Base-by-base conservation (phyloP, 2,329 filamentous ascomycete genomes). In the Hymenoscyphus albidus region DNA sequence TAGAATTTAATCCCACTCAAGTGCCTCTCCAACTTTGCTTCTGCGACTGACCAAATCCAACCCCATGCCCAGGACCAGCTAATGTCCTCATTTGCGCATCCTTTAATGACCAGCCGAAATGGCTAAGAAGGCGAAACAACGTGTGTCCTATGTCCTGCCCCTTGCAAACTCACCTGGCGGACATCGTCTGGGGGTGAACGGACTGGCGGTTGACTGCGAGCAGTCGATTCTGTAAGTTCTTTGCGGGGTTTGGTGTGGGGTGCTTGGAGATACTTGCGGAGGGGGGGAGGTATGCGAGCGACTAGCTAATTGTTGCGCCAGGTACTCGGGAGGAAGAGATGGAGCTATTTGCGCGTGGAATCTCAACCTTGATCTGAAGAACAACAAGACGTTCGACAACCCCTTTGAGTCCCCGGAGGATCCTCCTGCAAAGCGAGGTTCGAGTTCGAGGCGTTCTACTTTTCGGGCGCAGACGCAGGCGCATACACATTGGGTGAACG, bases 281-380 rank as follows among this genome's bases (percentile, higher is more conserved):
- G 9, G 5, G 13, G 32, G 32, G 39, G 13, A 22, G 38, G 7
- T 59, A 38, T 22, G 14, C 6, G 14, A 59, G 18, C 27, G 22
- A 64, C 35, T 35, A 27, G 59, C 68, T 71, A 61, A 70, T 61
- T n/a, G 38, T n/a, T 51, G 42, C 66, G 66, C 35, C 70, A 97
- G 93, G 73, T 99, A 98, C 80, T 97, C 95, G 57, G 95, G 92
- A 70, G 95, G 95, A 66, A 89, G 95, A 75, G 95, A 99, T 78
- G 95, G 95, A 72, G 90, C 95, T 60, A 89, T 99, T 70, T 99
- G 95, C 80, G 92, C 94, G 67, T 99, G 95, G 95, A 89, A 98
- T 77, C 81, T 97, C 62, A 86, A 92, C 73, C 85, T 91, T 74
- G 84, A 92, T 75, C 81, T 91, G 68, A 80, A 80, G 56, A 64